phyloP scores from a whole-genome alignment of 2,329 filamentous ascomycete species.

The Grosmannia clavigera region DNA sequence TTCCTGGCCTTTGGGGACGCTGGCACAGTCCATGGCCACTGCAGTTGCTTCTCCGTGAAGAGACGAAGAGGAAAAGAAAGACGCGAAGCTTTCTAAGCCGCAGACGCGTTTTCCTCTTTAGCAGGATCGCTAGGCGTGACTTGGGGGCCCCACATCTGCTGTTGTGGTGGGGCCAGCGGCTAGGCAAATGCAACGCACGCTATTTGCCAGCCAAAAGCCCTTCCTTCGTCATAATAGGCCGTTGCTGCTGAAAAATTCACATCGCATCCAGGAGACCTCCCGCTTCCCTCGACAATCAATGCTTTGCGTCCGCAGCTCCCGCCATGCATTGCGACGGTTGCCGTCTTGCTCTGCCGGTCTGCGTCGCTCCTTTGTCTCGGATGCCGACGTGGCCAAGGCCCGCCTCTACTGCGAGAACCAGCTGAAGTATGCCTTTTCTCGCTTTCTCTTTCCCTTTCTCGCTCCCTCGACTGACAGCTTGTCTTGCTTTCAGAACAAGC shows the following conservation, averaged over 20 bases:
- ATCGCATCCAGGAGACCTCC: not conserved
- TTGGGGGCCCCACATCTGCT: not conserved
- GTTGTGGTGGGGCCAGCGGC: not conserved
- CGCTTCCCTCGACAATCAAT: constrained; percentile 17
- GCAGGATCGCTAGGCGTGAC: not conserved
- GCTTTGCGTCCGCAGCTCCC: constrained; percentile 24
- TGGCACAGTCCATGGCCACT: constrained; percentile 24
- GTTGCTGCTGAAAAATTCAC: not conserved
- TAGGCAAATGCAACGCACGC: not conserved
- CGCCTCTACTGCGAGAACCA: constrained; percentile 42
- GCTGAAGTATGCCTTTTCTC: constrained; percentile 26
- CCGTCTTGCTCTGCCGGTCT: not conserved
- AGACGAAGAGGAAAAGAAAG: not conserved
- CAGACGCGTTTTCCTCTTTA: constrained; percentile 16
- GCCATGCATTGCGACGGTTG: constrained; percentile 26
- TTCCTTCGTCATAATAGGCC: not conserved
- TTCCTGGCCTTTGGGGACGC: constrained; percentile 21
- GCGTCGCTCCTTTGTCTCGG: constrained; percentile 33
- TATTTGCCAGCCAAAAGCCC: not conserved
- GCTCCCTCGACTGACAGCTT: not conserved
- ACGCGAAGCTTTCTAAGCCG: not conserved
- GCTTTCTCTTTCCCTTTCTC: not conserved
- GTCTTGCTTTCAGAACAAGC: constrained; percentile 27
- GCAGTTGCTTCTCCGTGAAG: not conserved
- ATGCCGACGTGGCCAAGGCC: constrained; percentile 39